Base-by-base conservation (phyloP, 2,329 filamentous ascomycete genomes). In the Didymella glomerata region DNA sequence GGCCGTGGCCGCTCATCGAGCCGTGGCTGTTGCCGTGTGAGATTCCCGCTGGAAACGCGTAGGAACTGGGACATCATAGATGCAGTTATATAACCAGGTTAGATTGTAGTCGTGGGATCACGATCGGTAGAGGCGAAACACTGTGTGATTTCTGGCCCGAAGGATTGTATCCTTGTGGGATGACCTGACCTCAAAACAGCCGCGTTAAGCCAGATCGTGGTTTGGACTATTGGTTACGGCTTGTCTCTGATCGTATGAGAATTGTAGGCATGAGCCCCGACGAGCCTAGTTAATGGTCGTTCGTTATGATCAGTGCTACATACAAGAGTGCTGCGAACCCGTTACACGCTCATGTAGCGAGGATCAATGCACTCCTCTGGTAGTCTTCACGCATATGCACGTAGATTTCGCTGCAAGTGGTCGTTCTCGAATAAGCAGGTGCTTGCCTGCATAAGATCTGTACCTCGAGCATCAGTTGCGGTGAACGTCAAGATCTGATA, bases 1-100 rank as follows among this genome's bases (percentile, higher is more conserved):
- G 66, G 63, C 64, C 66, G 66, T 42, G 56, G 57, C 65, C 61
- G 64, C 50, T 64, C 24, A 14, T 47, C 56, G 56, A 48, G 50
- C 56, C 56, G 50, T 54, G 50, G 56, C 50, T 54, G 18, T 46
- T 42, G 57, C 60, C 53, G 58, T 55, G 61, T 51, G 52, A 55
- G 49, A 40, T 8, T 58, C 56, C 59, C 62, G 64, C 54, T 60
- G 50, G 57, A 51, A 48, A 51, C 63, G 61, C 57, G 47, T 54
- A 40, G 22, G 16, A 44, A 41, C 13, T n/a, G 36, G n/a, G 14
- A n/a, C 3, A 38, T 9, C 3, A n/a, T 5, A 45, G 3, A n/a
- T 20, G 32, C 32, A 41, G 6, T 32, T 42, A 18, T 24, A 27
- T n/a, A 25, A 14, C 22, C 16, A 27, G 22, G 28, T n/a, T 28